These are phyloP conservation scores for Alternaria ethzedia DNA, from an alignment of 2,329 filamentous ascomycete species.

Conservation along the genomic window DNA sequence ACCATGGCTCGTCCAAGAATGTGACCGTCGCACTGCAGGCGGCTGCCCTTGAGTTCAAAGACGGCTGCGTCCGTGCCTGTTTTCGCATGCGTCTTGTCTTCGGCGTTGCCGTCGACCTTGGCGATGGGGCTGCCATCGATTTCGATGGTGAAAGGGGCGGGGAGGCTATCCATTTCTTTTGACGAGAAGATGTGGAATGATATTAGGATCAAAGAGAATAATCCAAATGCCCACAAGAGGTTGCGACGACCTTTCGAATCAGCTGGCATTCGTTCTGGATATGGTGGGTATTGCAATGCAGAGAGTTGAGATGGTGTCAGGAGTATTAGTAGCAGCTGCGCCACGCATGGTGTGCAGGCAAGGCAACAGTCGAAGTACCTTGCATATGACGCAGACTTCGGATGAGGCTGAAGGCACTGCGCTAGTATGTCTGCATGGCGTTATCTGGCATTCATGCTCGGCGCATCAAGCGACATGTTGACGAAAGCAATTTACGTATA, in stretches of 20 bases:
- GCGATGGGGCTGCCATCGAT: slow-evolving; percentile 27
- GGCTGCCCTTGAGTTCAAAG: slow-evolving; percentile 26
- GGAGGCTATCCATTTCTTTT: slow-evolving; percentile 23
- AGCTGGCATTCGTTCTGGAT: slow-evolving; percentile 3
- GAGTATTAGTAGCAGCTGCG: slow-evolving; percentile 2
- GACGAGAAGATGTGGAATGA: slow-evolving; percentile 6
- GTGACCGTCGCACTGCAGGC: slow-evolving; percentile 23
- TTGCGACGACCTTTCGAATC: slow-evolving; percentile 6
- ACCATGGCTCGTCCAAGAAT: slow-evolving; percentile 20
- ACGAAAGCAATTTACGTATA: not conserved
- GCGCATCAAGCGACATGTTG: not conserved
- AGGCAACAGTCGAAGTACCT: not conserved
- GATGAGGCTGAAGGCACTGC: not conserved
- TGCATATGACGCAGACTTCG: not conserved
- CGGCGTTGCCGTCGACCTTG: slow-evolving; percentile 12
- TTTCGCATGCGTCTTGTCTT: slow-evolving; percentile 23
- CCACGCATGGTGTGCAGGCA: not conserved
- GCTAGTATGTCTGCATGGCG: not conserved
- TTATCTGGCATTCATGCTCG: not conserved
- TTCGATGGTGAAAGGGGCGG: slow-evolving; percentile 27
- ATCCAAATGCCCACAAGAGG: slow-evolving; percentile 9
- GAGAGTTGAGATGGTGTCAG: not conserved
- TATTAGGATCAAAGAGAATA: slow-evolving; percentile 4
- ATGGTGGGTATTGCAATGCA: slow-evolving; percentile 2
- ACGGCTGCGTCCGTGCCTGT: slow-evolving; percentile 25